phyloP scores from a whole-genome alignment of 306 rosid genomes.

The Medicago ruthenica region DNA sequence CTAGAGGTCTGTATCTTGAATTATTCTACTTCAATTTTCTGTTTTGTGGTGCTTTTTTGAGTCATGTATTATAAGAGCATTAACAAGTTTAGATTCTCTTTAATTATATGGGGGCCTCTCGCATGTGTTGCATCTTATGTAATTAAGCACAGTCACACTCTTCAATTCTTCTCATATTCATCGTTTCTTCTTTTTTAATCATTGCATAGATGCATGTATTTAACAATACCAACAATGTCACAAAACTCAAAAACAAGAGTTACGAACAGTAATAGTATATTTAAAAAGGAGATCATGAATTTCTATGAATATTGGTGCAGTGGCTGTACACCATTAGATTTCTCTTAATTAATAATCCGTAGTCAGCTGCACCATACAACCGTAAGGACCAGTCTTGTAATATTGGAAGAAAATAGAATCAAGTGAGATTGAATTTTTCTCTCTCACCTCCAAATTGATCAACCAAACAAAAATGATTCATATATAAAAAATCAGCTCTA shows the following conservation, averaged over 20 bases:
- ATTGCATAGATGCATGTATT: not conserved
- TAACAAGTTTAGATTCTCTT: not conserved
- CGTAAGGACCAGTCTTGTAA: too few species aligned
- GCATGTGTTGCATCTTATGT: not conserved
- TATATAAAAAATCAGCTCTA: not conserved
- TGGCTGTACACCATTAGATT: too few species aligned
- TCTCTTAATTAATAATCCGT: too few species aligned
- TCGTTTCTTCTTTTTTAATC: not conserved
- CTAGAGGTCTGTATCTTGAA: constrained; percentile 48
- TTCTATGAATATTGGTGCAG: too few species aligned
- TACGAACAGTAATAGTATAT: too few species aligned
- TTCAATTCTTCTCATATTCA: not conserved
- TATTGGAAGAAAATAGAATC: not conserved
- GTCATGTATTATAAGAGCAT: not conserved
- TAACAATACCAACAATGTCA: constrained; percentile 11
- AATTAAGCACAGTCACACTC: not conserved
- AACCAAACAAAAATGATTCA: too few species aligned
- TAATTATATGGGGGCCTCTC: not conserved
- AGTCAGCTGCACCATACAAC: too few species aligned
- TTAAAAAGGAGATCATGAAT: too few species aligned
- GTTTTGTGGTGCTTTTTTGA: not conserved
- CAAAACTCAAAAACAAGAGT: not conserved
- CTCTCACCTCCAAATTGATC: not conserved
- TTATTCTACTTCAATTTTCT: constrained; percentile 15
- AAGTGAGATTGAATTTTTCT: not conserved